These are phyloP conservation scores for Mrakia hoshinonis DNA, from an alignment of 768 basidiomycete species.

Conservation along the genomic window DNA sequence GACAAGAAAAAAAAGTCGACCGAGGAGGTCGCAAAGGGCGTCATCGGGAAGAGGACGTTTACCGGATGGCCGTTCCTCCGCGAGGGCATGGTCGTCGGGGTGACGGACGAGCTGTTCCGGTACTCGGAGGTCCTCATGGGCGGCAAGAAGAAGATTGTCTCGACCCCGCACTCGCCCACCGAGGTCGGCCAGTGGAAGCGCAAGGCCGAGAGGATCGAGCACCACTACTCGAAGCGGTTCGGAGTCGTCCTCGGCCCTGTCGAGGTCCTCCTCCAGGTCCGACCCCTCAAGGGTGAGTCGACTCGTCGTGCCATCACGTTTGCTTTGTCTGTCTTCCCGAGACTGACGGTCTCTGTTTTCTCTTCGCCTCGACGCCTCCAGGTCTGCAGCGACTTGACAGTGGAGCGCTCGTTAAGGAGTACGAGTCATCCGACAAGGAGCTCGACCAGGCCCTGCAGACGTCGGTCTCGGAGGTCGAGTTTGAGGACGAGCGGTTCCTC, in stretches of 20 bases:
- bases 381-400: slow-evolving; percentile 82
- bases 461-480: slow-evolving; percentile 65
- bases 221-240: slow-evolving; percentile 74
- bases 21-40: slow-evolving; percentile 62
- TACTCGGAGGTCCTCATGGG: slow-evolving; percentile 52
- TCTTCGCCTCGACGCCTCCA: slow-evolving; percentile 36
- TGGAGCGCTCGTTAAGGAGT: slow-evolving; percentile 91
- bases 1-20: slow-evolving; percentile 51
- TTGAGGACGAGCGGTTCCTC: slow-evolving; percentile 67
- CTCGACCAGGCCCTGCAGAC: slow-evolving; percentile 80
- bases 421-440: slow-evolving; percentile 73
- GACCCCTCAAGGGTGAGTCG: slow-evolving; percentile 69
- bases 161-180: slow-evolving; percentile 63
- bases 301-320: background rate
- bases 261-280: slow-evolving; percentile 75
- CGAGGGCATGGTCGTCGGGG: slow-evolving; percentile 75
- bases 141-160: slow-evolving; percentile 44
- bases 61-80: slow-evolving; percentile 90
- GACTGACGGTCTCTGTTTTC: slow-evolving; percentile 7
- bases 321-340: background rate
- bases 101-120: slow-evolving; percentile 78
- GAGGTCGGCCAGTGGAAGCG: slow-evolving; percentile 66
- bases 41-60: slow-evolving; percentile 70
- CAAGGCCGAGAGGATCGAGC: slow-evolving; percentile 73
- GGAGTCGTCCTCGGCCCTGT: slow-evolving; percentile 77